phyloP scores from a whole-genome alignment of 805 yeast genomes.

The Ogataea pini region DNA sequence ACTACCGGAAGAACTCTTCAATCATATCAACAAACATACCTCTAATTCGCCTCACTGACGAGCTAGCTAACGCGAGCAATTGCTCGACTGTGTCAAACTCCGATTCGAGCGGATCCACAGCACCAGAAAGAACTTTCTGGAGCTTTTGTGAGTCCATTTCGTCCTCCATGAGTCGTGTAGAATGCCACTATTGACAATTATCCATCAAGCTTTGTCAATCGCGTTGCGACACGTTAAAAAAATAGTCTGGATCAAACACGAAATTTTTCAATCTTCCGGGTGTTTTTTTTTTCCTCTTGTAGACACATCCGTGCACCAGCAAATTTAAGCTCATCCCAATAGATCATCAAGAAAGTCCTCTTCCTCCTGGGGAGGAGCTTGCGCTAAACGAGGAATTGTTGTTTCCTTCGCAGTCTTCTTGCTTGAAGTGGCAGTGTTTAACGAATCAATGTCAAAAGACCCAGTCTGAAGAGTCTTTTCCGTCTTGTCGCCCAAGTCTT shows the following conservation, averaged over 20 bases:
- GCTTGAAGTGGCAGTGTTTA: not conserved
- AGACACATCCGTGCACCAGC: conserved; percentile 4
- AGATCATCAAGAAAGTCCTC: conserved; percentile 7
- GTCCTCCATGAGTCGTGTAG: no score
- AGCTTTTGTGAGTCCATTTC: no score
- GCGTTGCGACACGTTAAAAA: conserved; percentile 2
- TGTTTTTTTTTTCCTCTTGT: not conserved
- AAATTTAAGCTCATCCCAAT: not conserved
- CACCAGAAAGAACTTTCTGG: no score
- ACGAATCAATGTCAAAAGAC: conserved; percentile 11
- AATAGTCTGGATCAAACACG: no score
- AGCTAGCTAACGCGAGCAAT: not conserved
- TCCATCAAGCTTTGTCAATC: not conserved
- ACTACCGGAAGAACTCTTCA: no score
- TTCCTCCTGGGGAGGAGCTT: not conserved
- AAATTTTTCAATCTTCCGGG: no score
- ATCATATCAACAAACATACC: no score
- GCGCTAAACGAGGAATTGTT: no score
- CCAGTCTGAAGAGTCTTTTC: not conserved
- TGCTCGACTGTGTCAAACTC: not conserved
- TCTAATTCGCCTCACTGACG: not conserved
- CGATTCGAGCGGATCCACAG: no score
- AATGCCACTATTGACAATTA: no score
- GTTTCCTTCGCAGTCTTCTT: no score
- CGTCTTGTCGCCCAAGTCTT: no score